A percentile compares a stretch with the other conserved stretches of the same genome.
Conservation (phyloP, 2,329 filamentous ascomycete genomes). For the Metarhizium humberi region DNA sequence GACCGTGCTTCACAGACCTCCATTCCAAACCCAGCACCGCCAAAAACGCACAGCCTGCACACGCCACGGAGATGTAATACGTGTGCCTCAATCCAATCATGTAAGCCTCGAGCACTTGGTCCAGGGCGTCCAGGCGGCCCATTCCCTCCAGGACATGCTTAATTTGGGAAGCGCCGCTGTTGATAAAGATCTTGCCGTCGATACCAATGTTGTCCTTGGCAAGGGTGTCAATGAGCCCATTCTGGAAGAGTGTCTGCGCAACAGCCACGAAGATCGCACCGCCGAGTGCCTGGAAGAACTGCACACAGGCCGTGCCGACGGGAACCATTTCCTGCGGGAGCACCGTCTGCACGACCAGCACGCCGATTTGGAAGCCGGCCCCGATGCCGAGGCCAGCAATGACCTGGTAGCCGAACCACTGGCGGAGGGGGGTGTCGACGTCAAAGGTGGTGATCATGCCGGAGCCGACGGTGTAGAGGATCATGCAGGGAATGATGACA, state of each 20-base stretch:
- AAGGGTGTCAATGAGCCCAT: slow-evolving; percentile 48
- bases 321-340: slow-evolving; percentile 38
- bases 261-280: slow-evolving; percentile 58
- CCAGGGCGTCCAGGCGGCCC: slow-evolving; percentile 29
- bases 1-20: slow-evolving; percentile 43
- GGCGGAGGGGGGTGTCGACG: slow-evolving; percentile 32
- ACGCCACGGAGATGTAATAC: slow-evolving; percentile 42
- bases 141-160: slow-evolving; percentile 31
- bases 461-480: slow-evolving; percentile 34
- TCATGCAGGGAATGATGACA: slow-evolving; percentile 31
- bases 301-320: slow-evolving; percentile 39
- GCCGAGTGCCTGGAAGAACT: slow-evolving; percentile 57
- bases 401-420: slow-evolving; percentile 52
- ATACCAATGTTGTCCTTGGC: slow-evolving; percentile 32
- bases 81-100: slow-evolving; percentile 39
- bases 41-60: slow-evolving; percentile 36
- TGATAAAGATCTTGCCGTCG: slow-evolving; percentile 38
- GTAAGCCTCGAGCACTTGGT: slow-evolving; percentile 37
- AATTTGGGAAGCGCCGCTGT: slow-evolving; percentile 43
- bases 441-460: slow-evolving; percentile 47
- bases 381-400: slow-evolving; percentile 45
- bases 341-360: slow-evolving; percentile 43
- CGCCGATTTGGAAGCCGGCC: slow-evolving; percentile 36
- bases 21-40: slow-evolving; percentile 35
- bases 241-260: slow-evolving; percentile 58